Conservation (phyloP, 495 filamentous ascomycete species). For the Aspergillus taichungensis region DNA sequence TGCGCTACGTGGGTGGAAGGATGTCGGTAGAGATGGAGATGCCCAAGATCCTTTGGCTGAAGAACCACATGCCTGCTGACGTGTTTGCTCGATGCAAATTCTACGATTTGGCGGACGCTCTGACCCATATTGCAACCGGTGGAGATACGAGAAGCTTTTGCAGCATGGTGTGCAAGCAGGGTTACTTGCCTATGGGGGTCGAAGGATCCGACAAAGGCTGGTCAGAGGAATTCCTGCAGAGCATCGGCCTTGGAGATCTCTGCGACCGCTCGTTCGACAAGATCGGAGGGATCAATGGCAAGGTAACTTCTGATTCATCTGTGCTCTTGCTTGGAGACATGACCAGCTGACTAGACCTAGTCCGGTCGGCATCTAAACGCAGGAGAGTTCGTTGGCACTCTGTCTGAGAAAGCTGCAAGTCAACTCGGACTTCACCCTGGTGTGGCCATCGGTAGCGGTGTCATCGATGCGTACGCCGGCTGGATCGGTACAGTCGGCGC, state of each 20-base stretch:
- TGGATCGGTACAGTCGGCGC: constrained; percentile 99
- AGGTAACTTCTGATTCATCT: constrained; percentile 49
- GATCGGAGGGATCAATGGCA: constrained; percentile 86
- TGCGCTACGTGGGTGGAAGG: constrained; percentile 89
- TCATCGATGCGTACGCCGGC: constrained; percentile 96
- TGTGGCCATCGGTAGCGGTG: constrained; percentile 87
- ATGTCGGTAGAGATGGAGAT: constrained; percentile 99
- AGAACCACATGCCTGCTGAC: constrained; percentile 93
- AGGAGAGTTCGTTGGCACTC: constrained; percentile 75
- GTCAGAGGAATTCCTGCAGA: constrained; percentile 85
- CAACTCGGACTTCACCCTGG: constrained; percentile 82
- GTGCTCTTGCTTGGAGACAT: background rate
- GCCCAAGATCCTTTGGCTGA: constrained; percentile 94
- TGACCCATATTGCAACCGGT: constrained; percentile 93
- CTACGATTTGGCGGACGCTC: constrained; percentile 83
- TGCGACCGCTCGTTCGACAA: constrained; percentile 77
- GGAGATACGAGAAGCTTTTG: constrained; percentile 87
- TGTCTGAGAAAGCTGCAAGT: constrained; percentile 72
- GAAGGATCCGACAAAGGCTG: constrained; percentile 97
- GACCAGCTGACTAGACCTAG: constrained; percentile 37
- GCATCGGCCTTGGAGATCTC: constrained; percentile 77
- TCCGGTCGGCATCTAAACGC: constrained; percentile 85
- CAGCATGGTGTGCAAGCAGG: constrained; percentile 91
- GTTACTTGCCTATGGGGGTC: constrained; percentile 87
- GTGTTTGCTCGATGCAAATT: constrained; percentile 90